phyloP scores from a whole-genome alignment of 352 stramenopile genomes.

The Phytopythium chamaehyphon region DNA sequence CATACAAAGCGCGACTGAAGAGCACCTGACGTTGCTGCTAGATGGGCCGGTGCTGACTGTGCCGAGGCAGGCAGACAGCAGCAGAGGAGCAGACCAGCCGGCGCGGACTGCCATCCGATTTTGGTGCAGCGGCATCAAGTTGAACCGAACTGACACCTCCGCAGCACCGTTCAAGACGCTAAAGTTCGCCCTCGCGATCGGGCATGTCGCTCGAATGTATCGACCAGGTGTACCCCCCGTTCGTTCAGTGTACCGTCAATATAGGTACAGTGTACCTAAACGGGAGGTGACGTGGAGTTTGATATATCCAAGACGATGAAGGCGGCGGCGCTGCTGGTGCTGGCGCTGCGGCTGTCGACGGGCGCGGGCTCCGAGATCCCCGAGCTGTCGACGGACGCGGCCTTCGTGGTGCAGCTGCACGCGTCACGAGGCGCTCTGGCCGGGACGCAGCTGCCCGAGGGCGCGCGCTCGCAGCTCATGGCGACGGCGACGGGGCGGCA shows the following conservation, averaged over 20 bases:
- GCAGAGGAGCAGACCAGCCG: too few relatives aligned
- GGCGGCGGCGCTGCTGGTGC: background rate
- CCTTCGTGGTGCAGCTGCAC: conserved; percentile 73
- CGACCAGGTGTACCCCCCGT: too few relatives aligned
- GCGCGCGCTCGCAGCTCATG: conserved; percentile 48
- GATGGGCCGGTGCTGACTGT: too few relatives aligned
- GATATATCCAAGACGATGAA: background rate
- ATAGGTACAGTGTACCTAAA: background rate
- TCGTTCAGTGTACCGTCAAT: background rate
- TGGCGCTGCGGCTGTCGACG: background rate
- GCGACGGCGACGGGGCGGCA: conserved; percentile 54
- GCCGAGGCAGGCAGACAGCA: too few relatives aligned
- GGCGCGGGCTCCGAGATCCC: background rate
- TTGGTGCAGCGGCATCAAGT: too few relatives aligned
- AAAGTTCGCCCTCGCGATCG: too few relatives aligned
- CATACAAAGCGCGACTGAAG: too few relatives aligned
- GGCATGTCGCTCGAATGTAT: too few relatives aligned
- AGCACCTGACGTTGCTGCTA: too few relatives aligned
- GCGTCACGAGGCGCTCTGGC: conserved; percentile 30
- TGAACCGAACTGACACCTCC: too few relatives aligned
- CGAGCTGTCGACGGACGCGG: conserved; percentile 21
- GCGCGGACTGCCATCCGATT: too few relatives aligned
- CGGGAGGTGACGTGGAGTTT: background rate
- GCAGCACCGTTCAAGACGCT: too few relatives aligned
- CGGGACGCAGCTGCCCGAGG: conserved; percentile 9